Conservation (phyloP, 2,329 filamentous ascomycete genomes). For the Penicillium sp. region DNA sequence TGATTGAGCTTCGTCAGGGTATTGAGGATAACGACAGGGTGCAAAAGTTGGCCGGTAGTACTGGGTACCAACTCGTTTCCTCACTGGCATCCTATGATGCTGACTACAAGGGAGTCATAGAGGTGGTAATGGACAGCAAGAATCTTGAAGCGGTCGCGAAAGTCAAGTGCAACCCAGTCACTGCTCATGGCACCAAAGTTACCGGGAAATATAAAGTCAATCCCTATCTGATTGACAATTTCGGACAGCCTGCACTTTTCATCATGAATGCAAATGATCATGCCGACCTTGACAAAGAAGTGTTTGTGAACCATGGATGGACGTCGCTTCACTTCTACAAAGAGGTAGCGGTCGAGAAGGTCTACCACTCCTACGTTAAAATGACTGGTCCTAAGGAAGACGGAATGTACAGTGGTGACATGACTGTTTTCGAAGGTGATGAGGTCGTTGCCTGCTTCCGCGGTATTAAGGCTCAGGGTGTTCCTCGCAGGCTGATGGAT, state of each 20-base stretch:
- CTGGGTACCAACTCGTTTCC: too few species aligned
- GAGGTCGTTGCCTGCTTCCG: not conserved
- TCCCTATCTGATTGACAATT: conserved; percentile 22
- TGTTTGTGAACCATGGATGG: not conserved
- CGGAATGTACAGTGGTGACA: not conserved
- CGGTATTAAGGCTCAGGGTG: not conserved
- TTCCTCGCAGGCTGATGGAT: too few species aligned
- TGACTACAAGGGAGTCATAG: too few species aligned
- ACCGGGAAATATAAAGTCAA: too few species aligned
- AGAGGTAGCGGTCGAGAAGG: conserved; percentile 20
- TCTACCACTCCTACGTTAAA: conserved; percentile 6
- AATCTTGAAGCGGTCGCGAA: too few species aligned
- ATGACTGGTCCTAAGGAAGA: not conserved
- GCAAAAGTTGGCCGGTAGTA: too few species aligned
- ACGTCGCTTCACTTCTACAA: not conserved
- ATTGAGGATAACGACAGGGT: too few species aligned
- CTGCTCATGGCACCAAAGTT: too few species aligned
- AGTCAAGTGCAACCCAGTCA: too few species aligned
- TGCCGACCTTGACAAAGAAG: not conserved
- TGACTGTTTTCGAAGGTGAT: conserved; percentile 29
- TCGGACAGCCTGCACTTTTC: conserved; percentile 39
- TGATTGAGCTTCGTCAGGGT: too few species aligned
- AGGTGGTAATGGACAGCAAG: too few species aligned
- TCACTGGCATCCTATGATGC: too few species aligned
- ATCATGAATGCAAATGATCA: conserved; percentile 37